Base-by-base conservation (phyloP, 2,329 filamentous ascomycete genomes). In the Aspergillus felis region DNA sequence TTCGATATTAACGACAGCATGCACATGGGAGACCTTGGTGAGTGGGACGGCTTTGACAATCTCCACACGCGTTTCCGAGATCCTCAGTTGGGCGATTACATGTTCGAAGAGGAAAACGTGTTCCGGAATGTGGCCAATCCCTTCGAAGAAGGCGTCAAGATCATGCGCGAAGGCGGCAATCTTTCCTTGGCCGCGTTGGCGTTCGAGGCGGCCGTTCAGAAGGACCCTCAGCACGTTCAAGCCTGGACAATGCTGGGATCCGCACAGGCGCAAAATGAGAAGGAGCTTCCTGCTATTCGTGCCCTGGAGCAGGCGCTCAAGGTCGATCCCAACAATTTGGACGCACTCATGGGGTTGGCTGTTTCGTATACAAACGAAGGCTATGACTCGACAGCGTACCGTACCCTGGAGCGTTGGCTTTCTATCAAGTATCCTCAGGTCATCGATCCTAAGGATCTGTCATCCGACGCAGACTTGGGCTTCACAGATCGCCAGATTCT, bases 331-430 rank as follows among this genome's bases (percentile, higher is more conserved):
- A 87, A 86, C 68, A 97, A 96, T 71, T 83, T 95, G 22, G 85
- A 90, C 58, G 93, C 92, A 0, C 82, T 99, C 49, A 97, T 99
- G 93, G 92, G 91, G 1, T 80, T 99, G 53, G 92, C 93, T 14
- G 93, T 99, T 22, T 96, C 91, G 4, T 99, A 99, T 76, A 99
- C 94, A 50, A 99, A 99, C 77, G 94, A 99, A 78, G 94, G 93
- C 61, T 99, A 97, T 77, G 94, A 99, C 76, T 93, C 90, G 70
- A 96, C 92, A 22, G 93, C 94, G 50, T 99, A 97, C 80, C 87
- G 93, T 55, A 97, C 93, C 9, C 83, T 99, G 14, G 94, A 99
- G 78, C 90, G 93, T 63, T 99, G 94, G 94, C 83, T 99, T 29
- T 91, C 91, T n/a, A 86, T 90, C 68, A 96, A 96, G 76, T 99